Conservation (phyloP, 1,139 yeast genomes). For the Yamadazyma dendronema region DNA sequence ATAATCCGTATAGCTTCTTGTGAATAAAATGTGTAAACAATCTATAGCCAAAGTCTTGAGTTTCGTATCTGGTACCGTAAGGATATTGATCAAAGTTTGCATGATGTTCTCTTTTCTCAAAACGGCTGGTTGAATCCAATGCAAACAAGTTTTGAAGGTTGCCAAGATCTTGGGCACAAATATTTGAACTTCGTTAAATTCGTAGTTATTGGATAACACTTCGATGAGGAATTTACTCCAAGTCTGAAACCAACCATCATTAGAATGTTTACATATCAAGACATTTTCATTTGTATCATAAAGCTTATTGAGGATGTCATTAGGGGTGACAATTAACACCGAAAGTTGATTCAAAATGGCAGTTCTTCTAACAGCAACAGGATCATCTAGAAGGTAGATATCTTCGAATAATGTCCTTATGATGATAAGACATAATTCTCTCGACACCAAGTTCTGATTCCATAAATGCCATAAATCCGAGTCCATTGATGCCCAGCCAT, state of each 20-base stretch:
- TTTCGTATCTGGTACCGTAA: slow-evolving; percentile 59
- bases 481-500: slow-evolving; percentile 94
- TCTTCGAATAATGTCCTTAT: slow-evolving; percentile 90
- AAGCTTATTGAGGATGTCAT: slow-evolving; percentile 56
- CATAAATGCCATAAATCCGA: slow-evolving; percentile 69
- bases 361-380: slow-evolving; percentile 80
- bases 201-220: slow-evolving; percentile 36
- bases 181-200: slow-evolving; percentile 36
- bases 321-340: slow-evolving; percentile 78
- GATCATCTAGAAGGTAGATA: slow-evolving; percentile 87
- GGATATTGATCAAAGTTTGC: slow-evolving; percentile 59
- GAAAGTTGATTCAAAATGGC: slow-evolving; percentile 78
- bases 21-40: slow-evolving; percentile 83
- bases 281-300: slow-evolving; percentile 73
- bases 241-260: slow-evolving; percentile 81
- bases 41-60: slow-evolving; percentile 85
- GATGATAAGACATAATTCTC: slow-evolving; percentile 77
- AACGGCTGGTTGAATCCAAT: slow-evolving; percentile 84
- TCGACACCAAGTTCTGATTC: slow-evolving; percentile 58
- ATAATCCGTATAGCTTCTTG: slow-evolving; percentile 67
- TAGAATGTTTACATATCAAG: slow-evolving; percentile 57
- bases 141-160: slow-evolving; percentile 83
- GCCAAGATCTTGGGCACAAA: slow-evolving; percentile 71
- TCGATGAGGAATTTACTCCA: slow-evolving; percentile 71
- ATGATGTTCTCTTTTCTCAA: slow-evolving; percentile 67